These are phyloP conservation scores for Verticillium klebahnii DNA, from an alignment of 2,329 filamentous ascomycete genomes.

Conservation along the genomic window DNA sequence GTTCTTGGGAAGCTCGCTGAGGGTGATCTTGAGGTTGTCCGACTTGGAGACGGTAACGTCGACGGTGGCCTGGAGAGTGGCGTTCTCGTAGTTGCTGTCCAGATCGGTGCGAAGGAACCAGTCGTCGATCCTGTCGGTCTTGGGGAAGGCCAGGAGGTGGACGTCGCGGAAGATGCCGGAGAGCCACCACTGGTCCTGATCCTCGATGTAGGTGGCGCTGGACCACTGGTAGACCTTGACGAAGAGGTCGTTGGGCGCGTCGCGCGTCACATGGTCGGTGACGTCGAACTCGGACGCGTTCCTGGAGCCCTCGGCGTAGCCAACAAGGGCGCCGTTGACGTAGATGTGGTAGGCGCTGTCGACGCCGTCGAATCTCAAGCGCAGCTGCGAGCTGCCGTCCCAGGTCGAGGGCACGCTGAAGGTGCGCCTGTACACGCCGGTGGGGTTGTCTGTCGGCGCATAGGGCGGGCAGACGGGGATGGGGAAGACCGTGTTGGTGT, in stretches of 20 bases:
- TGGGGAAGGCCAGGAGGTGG: slow-evolving; percentile 52
- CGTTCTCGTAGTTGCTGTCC: slow-evolving; percentile 45
- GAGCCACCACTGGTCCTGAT: slow-evolving; percentile 67
- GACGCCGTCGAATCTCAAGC: slow-evolving; percentile 66
- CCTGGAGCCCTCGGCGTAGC: slow-evolving; percentile 64
- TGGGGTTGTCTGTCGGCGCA: slow-evolving; percentile 59
- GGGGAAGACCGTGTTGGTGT: slow-evolving; percentile 64
- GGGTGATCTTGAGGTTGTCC: slow-evolving; percentile 33
- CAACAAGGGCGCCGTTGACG: slow-evolving; percentile 59
- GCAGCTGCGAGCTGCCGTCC: slow-evolving; percentile 42
- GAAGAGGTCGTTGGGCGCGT: slow-evolving; percentile 47
- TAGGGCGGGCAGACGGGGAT: slow-evolving; percentile 62
- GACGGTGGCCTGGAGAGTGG: slow-evolving; percentile 44
- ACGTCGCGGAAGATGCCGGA: slow-evolving; percentile 66
- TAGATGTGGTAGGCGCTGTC: slow-evolving; percentile 68
- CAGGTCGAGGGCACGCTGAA: slow-evolving; percentile 49
- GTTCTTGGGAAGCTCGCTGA: slow-evolving; percentile 34
- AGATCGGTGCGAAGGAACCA: slow-evolving; percentile 51
- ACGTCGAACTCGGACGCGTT: slow-evolving; percentile 69
- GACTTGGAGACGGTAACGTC: slow-evolving; percentile 28
- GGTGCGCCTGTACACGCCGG: slow-evolving; percentile 54
- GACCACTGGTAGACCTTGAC: slow-evolving; percentile 69
- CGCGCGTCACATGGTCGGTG: slow-evolving; percentile 36
- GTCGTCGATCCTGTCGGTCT: slow-evolving; percentile 47
- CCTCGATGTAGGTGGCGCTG: slow-evolving; percentile 65